Evolutionary conservation across 495 filamentous ascomycete genomes (phyloP).

Genomic region (Aspergillus diversus): DNA sequence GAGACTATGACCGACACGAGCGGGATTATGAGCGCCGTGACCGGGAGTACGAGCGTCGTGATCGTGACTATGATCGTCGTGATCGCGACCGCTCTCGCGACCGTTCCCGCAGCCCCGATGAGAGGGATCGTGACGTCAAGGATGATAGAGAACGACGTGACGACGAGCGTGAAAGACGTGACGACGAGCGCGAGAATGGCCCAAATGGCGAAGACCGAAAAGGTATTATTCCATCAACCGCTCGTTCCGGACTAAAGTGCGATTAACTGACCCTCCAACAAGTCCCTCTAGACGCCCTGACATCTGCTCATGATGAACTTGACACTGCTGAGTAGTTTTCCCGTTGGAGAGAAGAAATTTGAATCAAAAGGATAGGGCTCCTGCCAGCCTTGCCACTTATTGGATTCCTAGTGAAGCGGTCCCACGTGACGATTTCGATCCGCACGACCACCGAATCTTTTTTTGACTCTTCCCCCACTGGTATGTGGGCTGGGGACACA

Average conservation of each 20-base stretch:
- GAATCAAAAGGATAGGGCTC: slow-evolving; percentile 12
- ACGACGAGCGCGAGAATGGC: slow-evolving; percentile 55
- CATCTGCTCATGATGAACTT: slow-evolving; percentile 90
- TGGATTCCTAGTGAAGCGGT: slow-evolving; percentile 8
- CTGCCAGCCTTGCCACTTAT: background rate
- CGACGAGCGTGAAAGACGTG: slow-evolving; percentile 62
- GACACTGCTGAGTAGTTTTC: slow-evolving; percentile 87
- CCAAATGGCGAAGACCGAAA: slow-evolving; percentile 75
- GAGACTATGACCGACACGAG: slow-evolving; percentile 69
- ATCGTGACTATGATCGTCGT: slow-evolving; percentile 62
- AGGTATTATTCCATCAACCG: slow-evolving; percentile 59
- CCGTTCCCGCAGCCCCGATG: slow-evolving; percentile 71
- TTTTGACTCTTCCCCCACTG: background rate
- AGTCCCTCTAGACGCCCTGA: slow-evolving; percentile 70
- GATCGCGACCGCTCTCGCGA: slow-evolving; percentile 70
- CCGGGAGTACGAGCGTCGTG: slow-evolving; percentile 77
- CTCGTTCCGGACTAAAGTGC: background rate
- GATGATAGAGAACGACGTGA: slow-evolving; percentile 71
- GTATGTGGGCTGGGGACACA: background rate
- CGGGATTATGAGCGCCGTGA: slow-evolving; percentile 69
- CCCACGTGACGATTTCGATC: background rate
- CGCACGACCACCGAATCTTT: background rate
- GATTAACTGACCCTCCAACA: slow-evolving; percentile 8
- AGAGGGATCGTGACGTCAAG: slow-evolving; percentile 65
- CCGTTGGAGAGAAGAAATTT: slow-evolving; percentile 7